These are phyloP conservation scores for Austroboletus novae-zelandiae DNA, from an alignment of 1,284 basidiomycete species.

Conservation along the genomic window DNA sequence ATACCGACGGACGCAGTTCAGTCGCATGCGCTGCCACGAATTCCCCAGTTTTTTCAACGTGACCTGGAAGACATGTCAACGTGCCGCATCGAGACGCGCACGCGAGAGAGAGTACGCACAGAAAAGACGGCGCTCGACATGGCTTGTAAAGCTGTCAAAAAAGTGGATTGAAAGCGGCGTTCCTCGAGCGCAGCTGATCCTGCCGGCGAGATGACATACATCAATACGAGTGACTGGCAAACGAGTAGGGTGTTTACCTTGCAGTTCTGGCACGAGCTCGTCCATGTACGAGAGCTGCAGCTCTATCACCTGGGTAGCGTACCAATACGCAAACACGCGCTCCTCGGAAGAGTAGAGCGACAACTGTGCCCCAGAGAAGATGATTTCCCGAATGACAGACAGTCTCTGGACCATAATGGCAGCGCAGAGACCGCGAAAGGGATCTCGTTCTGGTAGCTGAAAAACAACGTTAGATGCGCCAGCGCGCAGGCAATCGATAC, in stretches of 20 bases:
- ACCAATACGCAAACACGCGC: slow-evolving; percentile 73
- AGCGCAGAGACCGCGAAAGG: slow-evolving; percentile 39
- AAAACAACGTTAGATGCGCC: slow-evolving; percentile 5
- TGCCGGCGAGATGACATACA: slow-evolving; percentile 22
- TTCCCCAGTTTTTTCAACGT: slow-evolving; percentile 34
- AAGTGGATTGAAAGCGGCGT: slow-evolving; percentile 45
- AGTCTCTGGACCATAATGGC: slow-evolving; percentile 59
- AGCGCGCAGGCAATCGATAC: slow-evolving; percentile 5
- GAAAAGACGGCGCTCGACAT: slow-evolving; percentile 49
- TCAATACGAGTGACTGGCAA: background rate
- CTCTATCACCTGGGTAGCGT: slow-evolving; percentile 53
- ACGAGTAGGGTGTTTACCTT: slow-evolving; percentile 29
- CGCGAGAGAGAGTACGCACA: slow-evolving; percentile 31
- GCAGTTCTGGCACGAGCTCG: slow-evolving; percentile 39
- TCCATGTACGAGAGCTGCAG: slow-evolving; percentile 56
- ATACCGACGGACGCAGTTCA: slow-evolving; percentile 61
- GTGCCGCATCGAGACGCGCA: background rate
- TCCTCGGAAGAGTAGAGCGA: slow-evolving; percentile 71
- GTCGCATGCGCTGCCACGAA: slow-evolving; percentile 37
- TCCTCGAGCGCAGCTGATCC: slow-evolving; percentile 46
- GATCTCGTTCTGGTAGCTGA: slow-evolving; percentile 23
- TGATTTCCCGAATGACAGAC: slow-evolving; percentile 60
- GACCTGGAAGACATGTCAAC: slow-evolving; percentile 26
- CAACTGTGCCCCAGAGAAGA: slow-evolving; percentile 75
- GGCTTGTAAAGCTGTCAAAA: slow-evolving; percentile 53